A percentile compares a stretch with the other conserved stretches of the same genome.
These are phyloP conservation scores for Ochetophila trinervis DNA, from an alignment of 306 rosid genomes.

Conservation along the genomic window DNA sequence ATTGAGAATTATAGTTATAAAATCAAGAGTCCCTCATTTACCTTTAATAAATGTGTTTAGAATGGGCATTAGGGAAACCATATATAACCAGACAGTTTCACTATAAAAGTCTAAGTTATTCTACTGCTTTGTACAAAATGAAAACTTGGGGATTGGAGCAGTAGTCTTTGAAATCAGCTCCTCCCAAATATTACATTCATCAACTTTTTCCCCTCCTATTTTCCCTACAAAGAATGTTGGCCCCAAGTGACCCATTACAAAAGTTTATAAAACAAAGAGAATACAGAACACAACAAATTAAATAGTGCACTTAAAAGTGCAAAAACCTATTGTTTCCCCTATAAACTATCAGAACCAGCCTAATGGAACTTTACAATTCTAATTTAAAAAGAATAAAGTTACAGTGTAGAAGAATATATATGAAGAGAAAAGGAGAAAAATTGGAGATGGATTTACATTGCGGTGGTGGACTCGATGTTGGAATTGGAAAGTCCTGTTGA, in stretches of 20 bases:
- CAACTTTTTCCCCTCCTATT: constrained; percentile 24
- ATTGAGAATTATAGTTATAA: no score
- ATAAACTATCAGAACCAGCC: constrained; percentile 36
- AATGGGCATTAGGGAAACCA: background rate
- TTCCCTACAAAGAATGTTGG: constrained; percentile 36
- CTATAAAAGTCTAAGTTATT: background rate
- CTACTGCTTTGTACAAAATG: constrained; percentile 29
- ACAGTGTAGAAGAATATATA: constrained; percentile 21
- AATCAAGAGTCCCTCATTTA: no score
- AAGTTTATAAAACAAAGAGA: constrained; percentile 20
- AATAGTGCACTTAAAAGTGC: constrained; percentile 24
- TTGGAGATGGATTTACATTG: constrained; percentile 48
- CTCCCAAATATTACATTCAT: constrained; percentile 35
- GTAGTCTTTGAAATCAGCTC: constrained; percentile 31
- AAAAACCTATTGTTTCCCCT: constrained; percentile 43
- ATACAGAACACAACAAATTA: constrained; percentile 19
- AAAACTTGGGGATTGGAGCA: constrained; percentile 25
- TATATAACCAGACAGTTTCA: constrained; percentile 3
- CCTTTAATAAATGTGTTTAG: background rate
- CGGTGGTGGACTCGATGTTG: constrained; percentile 24
- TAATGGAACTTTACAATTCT: constrained; percentile 41
- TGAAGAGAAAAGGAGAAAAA: background rate
- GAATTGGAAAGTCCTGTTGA: constrained; percentile 16
- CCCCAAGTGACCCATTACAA: constrained; percentile 33
- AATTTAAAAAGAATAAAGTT: constrained; percentile 31